phyloP scores from a whole-genome alignment of 768 basidiomycete species.

The Erythrobasidium yunnanense region DNA sequence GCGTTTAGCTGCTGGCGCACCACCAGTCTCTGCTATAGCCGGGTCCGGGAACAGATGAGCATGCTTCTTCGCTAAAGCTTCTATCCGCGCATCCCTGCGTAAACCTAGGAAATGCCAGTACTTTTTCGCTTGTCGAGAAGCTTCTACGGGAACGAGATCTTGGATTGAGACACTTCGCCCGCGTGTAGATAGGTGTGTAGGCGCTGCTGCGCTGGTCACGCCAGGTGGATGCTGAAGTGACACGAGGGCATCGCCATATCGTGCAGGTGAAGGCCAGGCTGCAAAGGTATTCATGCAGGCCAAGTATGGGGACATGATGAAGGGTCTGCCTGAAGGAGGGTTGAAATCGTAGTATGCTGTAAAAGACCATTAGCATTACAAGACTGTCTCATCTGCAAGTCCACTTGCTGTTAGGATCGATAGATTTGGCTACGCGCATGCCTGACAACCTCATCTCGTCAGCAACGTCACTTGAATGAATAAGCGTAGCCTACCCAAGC shows the following conservation, averaged over 20 bases:
- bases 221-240: background rate
- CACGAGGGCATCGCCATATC: slow-evolving; percentile 16
- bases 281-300: slow-evolving; percentile 36
- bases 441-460: slow-evolving; percentile 20
- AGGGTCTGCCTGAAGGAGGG: slow-evolving; percentile 31
- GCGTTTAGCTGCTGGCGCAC: background rate
- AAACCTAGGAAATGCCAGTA: slow-evolving; percentile 35
- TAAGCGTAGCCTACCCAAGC: background rate
- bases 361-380: background rate
- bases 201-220: background rate
- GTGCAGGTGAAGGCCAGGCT: slow-evolving; percentile 24
- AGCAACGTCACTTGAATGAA: background rate
- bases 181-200: background rate
- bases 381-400: background rate
- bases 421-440: slow-evolving; percentile 31
- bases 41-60: slow-evolving; percentile 1
- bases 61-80: background rate
- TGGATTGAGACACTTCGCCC: background rate
- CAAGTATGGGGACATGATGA: slow-evolving; percentile 35
- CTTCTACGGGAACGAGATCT: slow-evolving; percentile 32
- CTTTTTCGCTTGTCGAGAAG: slow-evolving; percentile 3
- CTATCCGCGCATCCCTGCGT: slow-evolving; percentile 11
- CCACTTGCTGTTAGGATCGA: slow-evolving; percentile 29
- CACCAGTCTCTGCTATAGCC: background rate
- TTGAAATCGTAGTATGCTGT: slow-evolving; percentile 29